Conservation (phyloP, 2,329 filamentous ascomycete genomes). For the Rhynchosporium secalis region DNA sequence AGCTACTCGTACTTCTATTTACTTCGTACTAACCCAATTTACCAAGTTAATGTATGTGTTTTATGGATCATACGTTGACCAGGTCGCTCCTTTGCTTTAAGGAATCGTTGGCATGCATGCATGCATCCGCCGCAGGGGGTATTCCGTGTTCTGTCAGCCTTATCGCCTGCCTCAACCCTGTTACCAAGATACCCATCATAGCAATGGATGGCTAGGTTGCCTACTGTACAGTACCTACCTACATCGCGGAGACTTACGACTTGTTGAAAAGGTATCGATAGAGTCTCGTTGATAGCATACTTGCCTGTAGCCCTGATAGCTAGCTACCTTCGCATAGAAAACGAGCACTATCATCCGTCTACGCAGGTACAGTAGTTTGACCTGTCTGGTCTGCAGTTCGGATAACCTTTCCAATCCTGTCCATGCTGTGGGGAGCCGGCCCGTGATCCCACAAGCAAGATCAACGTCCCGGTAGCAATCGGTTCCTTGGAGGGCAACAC, state of each 20-base stretch:
- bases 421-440: not conserved
- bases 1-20: too few species aligned
- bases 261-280: not conserved
- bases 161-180: too few species aligned
- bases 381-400: constrained; percentile 6
- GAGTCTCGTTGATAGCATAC: not conserved
- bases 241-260: not conserved
- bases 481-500: not conserved
- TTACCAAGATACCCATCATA: too few species aligned
- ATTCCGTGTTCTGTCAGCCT: too few species aligned
- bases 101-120: too few species aligned
- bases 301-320: not conserved
- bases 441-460: not conserved
- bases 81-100: too few species aligned
- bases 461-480: not conserved
- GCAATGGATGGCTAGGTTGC: too few species aligned
- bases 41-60: too few species aligned
- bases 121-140: too few species aligned
- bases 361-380: not conserved
- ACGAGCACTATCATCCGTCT: constrained; percentile 9
- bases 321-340: not conserved
- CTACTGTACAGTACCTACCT: too few species aligned
- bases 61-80: too few species aligned
- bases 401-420: not conserved
- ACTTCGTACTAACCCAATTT: too few species aligned